Percentiles rank a stretch among this genome's conserved stretches.
Evolutionary conservation across 768 basidiomycete species (phyloP).

Genomic region (Rhodotorula sphaerocarpa): DNA sequence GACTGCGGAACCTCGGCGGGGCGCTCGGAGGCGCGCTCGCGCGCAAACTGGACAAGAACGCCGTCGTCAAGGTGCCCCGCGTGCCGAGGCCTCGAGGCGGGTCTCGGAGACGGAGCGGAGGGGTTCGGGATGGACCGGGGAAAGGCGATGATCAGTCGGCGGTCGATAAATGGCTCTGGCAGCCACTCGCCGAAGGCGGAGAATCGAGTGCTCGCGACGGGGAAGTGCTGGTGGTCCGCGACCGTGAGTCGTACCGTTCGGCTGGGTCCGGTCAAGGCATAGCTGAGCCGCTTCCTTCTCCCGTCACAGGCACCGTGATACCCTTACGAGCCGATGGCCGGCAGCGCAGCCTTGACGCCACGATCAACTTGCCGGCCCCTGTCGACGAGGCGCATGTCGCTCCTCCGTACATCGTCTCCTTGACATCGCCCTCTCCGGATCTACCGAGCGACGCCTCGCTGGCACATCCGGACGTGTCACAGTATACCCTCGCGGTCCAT

Average conservation of each 20-base stretch:
- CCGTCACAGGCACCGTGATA: constrained; percentile 58
- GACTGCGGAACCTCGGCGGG: background rate
- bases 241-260: constrained; percentile 53
- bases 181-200: no score
- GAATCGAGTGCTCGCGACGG: constrained; percentile 34
- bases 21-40: constrained; percentile 14
- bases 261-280: no score
- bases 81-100: no score
- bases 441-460: background rate
- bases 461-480: background rate
- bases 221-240: constrained; percentile 66
- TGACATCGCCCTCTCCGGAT: background rate
- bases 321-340: constrained; percentile 56
- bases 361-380: constrained; percentile 64
- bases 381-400: constrained; percentile 61
- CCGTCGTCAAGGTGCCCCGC: constrained; percentile 21
- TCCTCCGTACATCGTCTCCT: constrained; percentile 38
- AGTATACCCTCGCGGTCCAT: constrained; percentile 6
- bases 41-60: constrained; percentile 34
- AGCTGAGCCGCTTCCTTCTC: background rate
- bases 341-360: background rate
- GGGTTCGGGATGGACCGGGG: no score
- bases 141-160: no score
- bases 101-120: constrained; percentile 5
- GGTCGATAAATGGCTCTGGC: no score